Conservation (phyloP, 768 basidiomycete species). For the Cystobasidium onofrii region DNA sequence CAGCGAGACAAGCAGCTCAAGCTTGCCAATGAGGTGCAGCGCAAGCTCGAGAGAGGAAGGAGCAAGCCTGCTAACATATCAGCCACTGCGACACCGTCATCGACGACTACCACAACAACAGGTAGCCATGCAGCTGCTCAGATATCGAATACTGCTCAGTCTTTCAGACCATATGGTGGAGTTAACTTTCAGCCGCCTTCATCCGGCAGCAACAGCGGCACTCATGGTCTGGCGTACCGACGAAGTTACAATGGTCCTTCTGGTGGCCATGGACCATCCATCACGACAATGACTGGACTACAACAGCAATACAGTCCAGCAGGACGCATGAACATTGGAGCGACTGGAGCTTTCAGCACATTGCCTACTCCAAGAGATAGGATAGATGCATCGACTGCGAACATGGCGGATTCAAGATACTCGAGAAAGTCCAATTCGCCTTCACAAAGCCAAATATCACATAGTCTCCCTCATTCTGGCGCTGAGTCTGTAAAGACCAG, state of each 20-base stretch:
- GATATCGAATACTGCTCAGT: not conserved
- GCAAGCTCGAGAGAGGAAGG: constrained; percentile 1
- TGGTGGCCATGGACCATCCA: too few species aligned
- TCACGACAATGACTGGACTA: not conserved
- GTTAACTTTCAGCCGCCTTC: not conserved
- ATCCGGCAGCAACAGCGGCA: not conserved
- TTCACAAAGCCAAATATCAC: not conserved
- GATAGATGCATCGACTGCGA: constrained; percentile 11
- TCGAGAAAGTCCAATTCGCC: constrained; percentile 7
- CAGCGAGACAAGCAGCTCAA: constrained; percentile 28
- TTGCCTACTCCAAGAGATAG: not conserved
- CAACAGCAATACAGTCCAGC: not conserved
- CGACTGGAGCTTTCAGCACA: not conserved
- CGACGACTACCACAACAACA: not conserved
- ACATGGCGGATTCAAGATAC: constrained; percentile 26
- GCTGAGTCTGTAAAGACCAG: constrained; percentile 8
- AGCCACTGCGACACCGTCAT: not conserved
- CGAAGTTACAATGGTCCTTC: not conserved
- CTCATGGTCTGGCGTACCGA: not conserved
- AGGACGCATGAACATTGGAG: not conserved
- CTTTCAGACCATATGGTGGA: not conserved
- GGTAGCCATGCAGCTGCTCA: not conserved
- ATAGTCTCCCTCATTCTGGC: constrained; percentile 3
- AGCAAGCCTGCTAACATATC: not conserved
- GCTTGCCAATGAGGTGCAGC: not conserved